A percentile compares a stretch with the other conserved stretches of the same genome.
phyloP scores from a whole-genome alignment of 345 rosid genomes.

The Brassica juncea region DNA sequence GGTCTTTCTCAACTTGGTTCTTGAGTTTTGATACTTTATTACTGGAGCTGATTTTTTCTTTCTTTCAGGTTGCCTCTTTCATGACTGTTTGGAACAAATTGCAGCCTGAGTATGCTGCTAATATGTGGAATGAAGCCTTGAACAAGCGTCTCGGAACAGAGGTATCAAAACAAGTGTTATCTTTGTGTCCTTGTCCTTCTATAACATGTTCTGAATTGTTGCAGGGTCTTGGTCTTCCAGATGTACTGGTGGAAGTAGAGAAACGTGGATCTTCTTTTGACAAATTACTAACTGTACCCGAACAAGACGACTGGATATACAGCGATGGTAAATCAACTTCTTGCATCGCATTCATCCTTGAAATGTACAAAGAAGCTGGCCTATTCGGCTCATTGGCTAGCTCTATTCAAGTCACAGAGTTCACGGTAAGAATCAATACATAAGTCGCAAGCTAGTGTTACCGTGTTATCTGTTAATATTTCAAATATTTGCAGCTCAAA shows the following conservation, averaged over 20 bases:
- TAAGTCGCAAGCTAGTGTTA: background rate
- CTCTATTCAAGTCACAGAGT: conserved; percentile 89
- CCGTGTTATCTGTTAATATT: background rate
- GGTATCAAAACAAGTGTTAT: conserved; percentile 45
- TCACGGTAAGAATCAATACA: conserved; percentile 58
- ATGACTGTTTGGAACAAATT: conserved; percentile 91
- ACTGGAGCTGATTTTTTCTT: background rate
- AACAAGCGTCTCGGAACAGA: conserved; percentile 93
- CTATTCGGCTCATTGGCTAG: conserved; percentile 61
- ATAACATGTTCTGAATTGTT: conserved; percentile 10
- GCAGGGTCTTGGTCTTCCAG: conserved; percentile 82
- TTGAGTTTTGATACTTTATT: background rate
- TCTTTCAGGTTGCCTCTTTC: conserved; percentile 78
- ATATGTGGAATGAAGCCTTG: conserved; percentile 94
- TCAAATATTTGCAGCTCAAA: conserved; percentile 55
- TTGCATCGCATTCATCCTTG: conserved; percentile 85
- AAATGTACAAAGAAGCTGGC: conserved; percentile 95
- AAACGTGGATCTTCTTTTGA: conserved; percentile 86
- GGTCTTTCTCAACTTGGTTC: background rate
- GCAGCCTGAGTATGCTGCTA: conserved; percentile 92
- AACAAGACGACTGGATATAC: conserved; percentile 89
- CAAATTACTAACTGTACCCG: conserved; percentile 74
- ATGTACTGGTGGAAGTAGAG: conserved; percentile 79
- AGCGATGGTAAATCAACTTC: conserved; percentile 92
- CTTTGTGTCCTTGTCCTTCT: background rate